Conservation (phyloP, 352 stramenopile genomes). For the Phytophthora cryptogea region DNA sequence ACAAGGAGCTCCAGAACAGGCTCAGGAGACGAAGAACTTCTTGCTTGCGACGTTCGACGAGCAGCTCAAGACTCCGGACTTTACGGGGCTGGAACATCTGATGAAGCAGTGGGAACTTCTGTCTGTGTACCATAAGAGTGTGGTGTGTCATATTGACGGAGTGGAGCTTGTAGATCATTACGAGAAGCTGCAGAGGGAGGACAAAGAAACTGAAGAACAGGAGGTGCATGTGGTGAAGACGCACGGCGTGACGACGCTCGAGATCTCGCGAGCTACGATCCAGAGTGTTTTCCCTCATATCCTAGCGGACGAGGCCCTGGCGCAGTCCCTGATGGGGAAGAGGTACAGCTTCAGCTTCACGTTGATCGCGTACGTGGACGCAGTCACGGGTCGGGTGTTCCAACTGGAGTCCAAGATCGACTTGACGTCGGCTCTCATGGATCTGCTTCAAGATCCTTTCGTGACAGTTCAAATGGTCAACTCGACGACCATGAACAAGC, state of each 20-base stretch:
- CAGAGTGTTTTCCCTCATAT: constrained; percentile 50
- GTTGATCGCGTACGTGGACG: constrained; percentile 40
- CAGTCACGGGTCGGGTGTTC: constrained; percentile 31
- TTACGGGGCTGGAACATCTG: constrained; percentile 33
- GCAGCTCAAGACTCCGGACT: constrained; percentile 42
- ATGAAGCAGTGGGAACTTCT: constrained; percentile 47
- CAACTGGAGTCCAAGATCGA: constrained; percentile 52
- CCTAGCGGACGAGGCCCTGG: constrained; percentile 40
- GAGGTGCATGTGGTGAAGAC: constrained; percentile 36
- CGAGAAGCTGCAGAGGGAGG: not conserved
- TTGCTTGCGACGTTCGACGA: constrained; percentile 25
- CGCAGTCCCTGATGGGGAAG: constrained; percentile 51
- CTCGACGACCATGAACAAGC: constrained; percentile 41
- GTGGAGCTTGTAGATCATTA: constrained; percentile 18
- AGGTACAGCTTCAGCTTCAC: constrained; percentile 46
- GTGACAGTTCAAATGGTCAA: constrained; percentile 45
- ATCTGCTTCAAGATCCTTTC: constrained; percentile 43
- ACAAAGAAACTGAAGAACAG: not conserved
- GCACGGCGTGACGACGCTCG: constrained; percentile 31
- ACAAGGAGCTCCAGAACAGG: not conserved
- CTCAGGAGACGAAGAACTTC: constrained; percentile 22
- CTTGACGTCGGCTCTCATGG: constrained; percentile 41
- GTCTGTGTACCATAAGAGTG: constrained; percentile 35
- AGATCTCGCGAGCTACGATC: constrained; percentile 44
- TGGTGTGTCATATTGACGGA: constrained; percentile 12